Evolutionary conservation across 768 basidiomycete genomes (phyloP).

Genomic region (Pleurotus tuoliensis): DNA sequence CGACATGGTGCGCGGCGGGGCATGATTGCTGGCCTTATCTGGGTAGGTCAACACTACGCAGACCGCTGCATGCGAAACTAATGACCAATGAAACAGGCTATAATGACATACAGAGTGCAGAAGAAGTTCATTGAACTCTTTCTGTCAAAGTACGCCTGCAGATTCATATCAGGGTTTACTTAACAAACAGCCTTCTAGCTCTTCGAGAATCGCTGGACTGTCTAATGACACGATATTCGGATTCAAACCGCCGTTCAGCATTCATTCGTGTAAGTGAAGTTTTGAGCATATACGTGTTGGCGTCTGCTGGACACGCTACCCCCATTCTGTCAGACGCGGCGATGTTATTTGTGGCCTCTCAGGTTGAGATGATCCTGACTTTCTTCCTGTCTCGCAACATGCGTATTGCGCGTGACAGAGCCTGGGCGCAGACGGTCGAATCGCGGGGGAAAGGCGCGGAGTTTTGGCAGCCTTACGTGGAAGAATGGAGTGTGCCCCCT

Average conservation of each 20-base stretch:
- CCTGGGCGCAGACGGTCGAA: conserved; percentile 76
- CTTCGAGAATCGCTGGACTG: conserved; percentile 59
- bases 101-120: conserved; percentile 71
- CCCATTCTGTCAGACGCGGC: conserved; percentile 55
- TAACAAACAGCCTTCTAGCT: conserved; percentile 31
- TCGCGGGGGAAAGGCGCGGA: conserved; percentile 79
- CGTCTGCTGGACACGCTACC: background rate
- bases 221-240: conserved; percentile 65
- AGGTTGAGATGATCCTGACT: conserved; percentile 68
- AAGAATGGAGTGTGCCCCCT: conserved; percentile 74
- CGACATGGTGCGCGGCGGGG: conserved; percentile 74
- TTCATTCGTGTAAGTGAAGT: conserved; percentile 59
- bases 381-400: conserved; percentile 88
- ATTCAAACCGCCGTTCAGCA: conserved; percentile 56
- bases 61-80: background rate
- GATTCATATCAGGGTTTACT: background rate
- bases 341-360: conserved; percentile 66
- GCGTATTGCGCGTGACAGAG: conserved; percentile 70
- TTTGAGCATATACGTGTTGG: background rate
- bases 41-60: conserved; percentile 43
- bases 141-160: conserved; percentile 50
- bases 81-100: conserved; percentile 36
- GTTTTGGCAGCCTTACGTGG: conserved; percentile 83
- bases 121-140: conserved; percentile 61
- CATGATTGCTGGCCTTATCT: conserved; percentile 58